Base-by-base conservation (phyloP, 2,329 filamentous ascomycete genomes). In the Aspergillus niger region DNA sequence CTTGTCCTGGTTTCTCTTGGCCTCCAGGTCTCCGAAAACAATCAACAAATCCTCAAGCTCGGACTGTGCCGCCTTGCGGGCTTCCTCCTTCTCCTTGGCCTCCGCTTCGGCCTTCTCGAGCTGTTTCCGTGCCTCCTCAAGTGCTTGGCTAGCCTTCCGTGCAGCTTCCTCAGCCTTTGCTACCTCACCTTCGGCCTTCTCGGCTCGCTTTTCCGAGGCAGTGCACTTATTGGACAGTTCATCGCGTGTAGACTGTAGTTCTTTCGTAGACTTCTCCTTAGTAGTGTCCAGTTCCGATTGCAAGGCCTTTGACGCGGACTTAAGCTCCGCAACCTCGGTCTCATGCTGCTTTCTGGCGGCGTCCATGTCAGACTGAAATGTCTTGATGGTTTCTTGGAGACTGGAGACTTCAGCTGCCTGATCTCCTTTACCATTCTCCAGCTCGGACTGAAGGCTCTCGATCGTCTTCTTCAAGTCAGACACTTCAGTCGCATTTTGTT, bases 41-140 rank as follows among this genome's bases (percentile, higher is more conserved):
- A 94, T 90, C 38, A 95, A 79, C 57, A 94, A 81, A 73, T 95
- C 91, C 67, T 95, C 91, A 49, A 94, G 80, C 74, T 95, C 91
- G 2, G 85, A 82, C 72, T 94, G 91, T 5, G 84, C 83, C 1
- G 83, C 78, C 62, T 86, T 82, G 58, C 85, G 86, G 60, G 89
- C 86, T 61, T 86, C 83, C 66, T 88, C 85, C 63, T 85, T 88
- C 64, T 83, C 77, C 65, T 70, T 70, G 8, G 63, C 68, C 44
- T 76, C 72, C 2, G 63, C 61, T 30, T 74, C 67, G n/a, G 67
- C 68, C 64, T 73, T 75, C 36, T 72, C 68, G 24, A 76, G 63
- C 24, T 71, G 70, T 26, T 68, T 63, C 57, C 69, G 69, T 3
- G 65, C 55, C 1, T 83, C 77, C 60, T 86, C 83, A 57, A 85